Evolutionary conservation across 768 basidiomycete species (phyloP).

Genomic region (Strobilomyces dryophilus): DNA sequence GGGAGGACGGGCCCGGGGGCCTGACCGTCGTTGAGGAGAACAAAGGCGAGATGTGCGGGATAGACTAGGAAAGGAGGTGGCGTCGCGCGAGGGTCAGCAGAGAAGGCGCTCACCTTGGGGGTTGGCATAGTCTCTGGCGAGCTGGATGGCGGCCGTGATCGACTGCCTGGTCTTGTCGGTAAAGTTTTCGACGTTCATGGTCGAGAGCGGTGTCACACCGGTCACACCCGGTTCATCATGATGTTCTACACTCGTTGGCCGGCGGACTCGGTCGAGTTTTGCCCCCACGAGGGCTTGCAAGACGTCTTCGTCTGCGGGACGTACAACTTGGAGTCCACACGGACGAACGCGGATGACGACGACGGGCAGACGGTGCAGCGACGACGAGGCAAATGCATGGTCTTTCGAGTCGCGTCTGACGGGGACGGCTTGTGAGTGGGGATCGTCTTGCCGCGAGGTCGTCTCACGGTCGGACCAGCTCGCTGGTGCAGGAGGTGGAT

Average conservation of each 20-base stretch:
- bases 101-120: constrained; percentile 55
- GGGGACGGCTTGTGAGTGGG: constrained; percentile 33
- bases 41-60: constrained; percentile 80
- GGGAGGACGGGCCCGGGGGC: constrained; percentile 35
- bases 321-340: constrained; percentile 64
- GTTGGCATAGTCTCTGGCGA: constrained; percentile 81
- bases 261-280: constrained; percentile 90
- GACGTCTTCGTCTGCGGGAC: constrained; percentile 86
- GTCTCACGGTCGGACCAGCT: constrained; percentile 31
- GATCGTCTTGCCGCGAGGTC: background rate
- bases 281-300: constrained; percentile 57
- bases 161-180: constrained; percentile 80
- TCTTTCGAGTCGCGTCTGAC: constrained; percentile 46
- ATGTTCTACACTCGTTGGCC: constrained; percentile 69
- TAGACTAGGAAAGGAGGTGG: constrained; percentile 45
- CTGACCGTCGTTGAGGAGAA: constrained; percentile 68
- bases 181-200: constrained; percentile 60
- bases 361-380: constrained; percentile 29
- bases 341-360: background rate
- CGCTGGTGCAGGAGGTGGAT: constrained; percentile 62
- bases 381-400: constrained; percentile 69
- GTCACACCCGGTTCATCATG: no score
- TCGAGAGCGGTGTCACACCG: background rate
- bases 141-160: constrained; percentile 66
- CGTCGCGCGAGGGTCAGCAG: background rate